A percentile compares a stretch with the other conserved stretches of the same genome.
phyloP scores from a whole-genome alignment of 805 yeast genomes.

The Grigorovia humatica region DNA sequence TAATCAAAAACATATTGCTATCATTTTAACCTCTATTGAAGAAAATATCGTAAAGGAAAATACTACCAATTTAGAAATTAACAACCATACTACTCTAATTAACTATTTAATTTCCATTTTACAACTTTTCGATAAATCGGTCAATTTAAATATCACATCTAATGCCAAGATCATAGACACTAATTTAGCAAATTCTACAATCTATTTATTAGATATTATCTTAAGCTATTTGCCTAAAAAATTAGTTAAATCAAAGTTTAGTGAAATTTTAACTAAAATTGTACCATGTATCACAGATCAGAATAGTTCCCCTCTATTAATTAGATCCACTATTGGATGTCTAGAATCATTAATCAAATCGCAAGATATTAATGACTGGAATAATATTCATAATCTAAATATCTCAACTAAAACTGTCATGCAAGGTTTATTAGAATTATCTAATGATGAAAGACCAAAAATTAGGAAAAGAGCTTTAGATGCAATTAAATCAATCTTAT shows the following conservation, averaged over 20 bases:
- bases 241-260: slow-evolving; percentile 62
- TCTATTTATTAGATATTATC: slow-evolving; percentile 72
- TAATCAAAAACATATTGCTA: slow-evolving; percentile 77
- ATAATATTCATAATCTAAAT: slow-evolving; percentile 36
- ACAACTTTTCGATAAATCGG: slow-evolving; percentile 68
- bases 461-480: slow-evolving; percentile 93
- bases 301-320: slow-evolving; percentile 66
- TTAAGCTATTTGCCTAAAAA: slow-evolving; percentile 63
- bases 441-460: slow-evolving; percentile 85
- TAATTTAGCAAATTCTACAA: slow-evolving; percentile 60
- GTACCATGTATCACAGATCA: slow-evolving; percentile 70
- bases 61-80: slow-evolving; percentile 31
- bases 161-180: slow-evolving; percentile 36
- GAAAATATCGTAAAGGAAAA: slow-evolving; percentile 51
- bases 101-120: slow-evolving; percentile 81
- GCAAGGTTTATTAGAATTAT: slow-evolving; percentile 63
- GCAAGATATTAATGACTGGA: slow-evolving; percentile 78
- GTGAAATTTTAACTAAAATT: slow-evolving; percentile 65
- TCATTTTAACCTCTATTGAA: slow-evolving; percentile 81
- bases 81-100: slow-evolving; percentile 37
- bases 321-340: slow-evolving; percentile 77
- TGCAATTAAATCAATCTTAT: slow-evolving; percentile 56
- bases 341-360: slow-evolving; percentile 69
- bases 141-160: slow-evolving; percentile 37
- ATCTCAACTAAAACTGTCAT: slow-evolving; percentile 71